phyloP scores from a whole-genome alignment of 2,329 filamentous ascomycete species.

The Talaromyces sp. region DNA sequence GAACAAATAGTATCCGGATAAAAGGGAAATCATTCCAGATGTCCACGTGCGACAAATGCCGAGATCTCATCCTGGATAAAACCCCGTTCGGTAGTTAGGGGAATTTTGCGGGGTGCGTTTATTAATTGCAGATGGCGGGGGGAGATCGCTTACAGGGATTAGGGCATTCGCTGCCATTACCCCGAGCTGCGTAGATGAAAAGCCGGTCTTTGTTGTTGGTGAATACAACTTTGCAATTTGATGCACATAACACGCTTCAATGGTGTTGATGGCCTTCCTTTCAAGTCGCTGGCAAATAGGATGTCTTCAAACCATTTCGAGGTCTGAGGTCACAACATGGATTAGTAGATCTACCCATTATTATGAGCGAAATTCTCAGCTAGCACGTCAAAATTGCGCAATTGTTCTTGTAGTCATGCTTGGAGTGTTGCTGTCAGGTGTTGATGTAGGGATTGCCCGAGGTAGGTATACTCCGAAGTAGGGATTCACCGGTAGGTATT shows the following conservation, averaged over 20 bases:
- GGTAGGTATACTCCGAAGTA: background rate
- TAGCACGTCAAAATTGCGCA: background rate
- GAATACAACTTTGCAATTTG: background rate
- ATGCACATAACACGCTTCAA: background rate
- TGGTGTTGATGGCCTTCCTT: background rate
- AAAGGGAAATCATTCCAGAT: background rate
- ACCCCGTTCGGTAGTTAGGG: background rate
- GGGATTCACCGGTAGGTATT: background rate
- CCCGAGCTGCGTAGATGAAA: background rate
- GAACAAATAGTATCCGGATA: slow-evolving; percentile 7
- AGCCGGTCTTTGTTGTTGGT: background rate
- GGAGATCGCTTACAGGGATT: background rate
- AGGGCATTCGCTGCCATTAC: background rate
- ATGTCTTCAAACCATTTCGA: background rate
- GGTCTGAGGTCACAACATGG: background rate
- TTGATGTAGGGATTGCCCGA: background rate
- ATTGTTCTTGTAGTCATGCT: background rate
- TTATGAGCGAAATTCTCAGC: background rate
- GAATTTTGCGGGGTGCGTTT: background rate
- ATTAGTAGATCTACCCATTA: background rate
- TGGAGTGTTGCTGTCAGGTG: background rate
- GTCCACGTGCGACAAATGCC: background rate
- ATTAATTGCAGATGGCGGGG: background rate
- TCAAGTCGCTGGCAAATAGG: background rate
- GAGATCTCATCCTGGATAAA: background rate